Percentiles rank a stretch among this genome's conserved stretches.
Conservation (phyloP, 352 stramenopile species). For the Phytopythium mirpurense region DNA sequence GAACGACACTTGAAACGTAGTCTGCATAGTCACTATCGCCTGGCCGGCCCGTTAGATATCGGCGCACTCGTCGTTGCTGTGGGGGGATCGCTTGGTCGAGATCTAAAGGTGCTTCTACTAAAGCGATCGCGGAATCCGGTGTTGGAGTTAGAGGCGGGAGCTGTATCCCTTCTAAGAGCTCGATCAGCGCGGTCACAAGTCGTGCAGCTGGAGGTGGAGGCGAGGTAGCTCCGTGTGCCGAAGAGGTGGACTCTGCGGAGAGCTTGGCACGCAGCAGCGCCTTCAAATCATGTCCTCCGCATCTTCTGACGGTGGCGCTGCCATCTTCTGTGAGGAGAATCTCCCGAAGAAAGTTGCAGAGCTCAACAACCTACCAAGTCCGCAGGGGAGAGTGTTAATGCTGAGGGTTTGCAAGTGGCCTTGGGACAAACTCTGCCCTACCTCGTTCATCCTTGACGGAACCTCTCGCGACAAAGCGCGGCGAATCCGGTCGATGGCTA, state of each 20-base stretch:
- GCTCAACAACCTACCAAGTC: conserved; percentile 16
- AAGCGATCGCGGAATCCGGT: neutral
- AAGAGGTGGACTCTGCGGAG: neutral
- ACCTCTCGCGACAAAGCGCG: conserved; percentile 12
- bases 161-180: neutral
- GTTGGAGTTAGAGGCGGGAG: neutral
- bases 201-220: neutral
- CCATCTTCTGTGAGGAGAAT: conserved; percentile 46
- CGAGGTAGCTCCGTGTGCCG: neutral
- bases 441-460: conserved; percentile 13
- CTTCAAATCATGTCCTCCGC: conserved; percentile 37
- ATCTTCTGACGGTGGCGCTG: conserved; percentile 36
- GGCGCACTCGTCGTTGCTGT: neutral
- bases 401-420: neutral
- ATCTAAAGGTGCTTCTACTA: neutral
- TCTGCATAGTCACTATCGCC: conserved; percentile 30
- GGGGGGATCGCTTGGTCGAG: neutral
- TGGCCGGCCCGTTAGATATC: neutral
- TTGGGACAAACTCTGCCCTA: neutral
- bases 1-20: conserved; percentile 25
- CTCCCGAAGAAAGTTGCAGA: conserved; percentile 60
- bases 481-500: conserved; percentile 45
- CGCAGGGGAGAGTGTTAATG: neutral
- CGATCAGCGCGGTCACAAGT: neutral
- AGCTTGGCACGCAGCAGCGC: conserved; percentile 16